These are phyloP conservation scores for Volvox carteri DNA, from an alignment of 163 green algal genomes.

Conservation along the genomic window DNA sequence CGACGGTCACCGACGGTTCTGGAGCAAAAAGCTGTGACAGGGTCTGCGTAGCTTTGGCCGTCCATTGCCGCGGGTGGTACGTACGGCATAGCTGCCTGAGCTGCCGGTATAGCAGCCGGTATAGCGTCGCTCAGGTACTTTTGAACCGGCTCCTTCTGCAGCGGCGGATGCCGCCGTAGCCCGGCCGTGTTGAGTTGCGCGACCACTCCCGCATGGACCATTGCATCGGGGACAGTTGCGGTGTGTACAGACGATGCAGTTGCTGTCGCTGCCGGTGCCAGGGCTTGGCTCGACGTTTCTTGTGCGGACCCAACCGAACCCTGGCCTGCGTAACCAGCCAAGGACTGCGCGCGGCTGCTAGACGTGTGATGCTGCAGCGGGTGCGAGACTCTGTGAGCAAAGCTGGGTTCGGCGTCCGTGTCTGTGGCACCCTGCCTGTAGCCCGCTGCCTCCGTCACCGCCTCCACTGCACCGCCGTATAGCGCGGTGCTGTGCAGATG, in stretches of 20 bases:
- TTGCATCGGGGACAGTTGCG: too few relatives aligned
- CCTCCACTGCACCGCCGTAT: neutral
- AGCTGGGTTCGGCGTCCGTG: neutral
- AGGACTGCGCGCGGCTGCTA: neutral
- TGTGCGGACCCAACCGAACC: too few relatives aligned
- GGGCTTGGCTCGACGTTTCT: too few relatives aligned
- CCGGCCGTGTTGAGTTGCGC: neutral
- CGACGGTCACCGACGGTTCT: neutral
- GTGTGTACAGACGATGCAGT: too few relatives aligned
- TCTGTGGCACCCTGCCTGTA: too few relatives aligned
- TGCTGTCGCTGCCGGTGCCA: too few relatives aligned
- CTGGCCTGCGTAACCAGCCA: neutral
- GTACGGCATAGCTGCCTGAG: neutral
- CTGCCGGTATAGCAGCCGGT: neutral
- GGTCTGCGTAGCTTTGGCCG: neutral
- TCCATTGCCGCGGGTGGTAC: neutral
- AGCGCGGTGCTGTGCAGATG: neutral
- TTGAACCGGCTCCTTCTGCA: neutral
- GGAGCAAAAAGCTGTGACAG: too few relatives aligned
- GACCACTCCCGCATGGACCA: too few relatives aligned
- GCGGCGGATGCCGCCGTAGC: neutral
- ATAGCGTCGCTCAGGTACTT: too few relatives aligned
- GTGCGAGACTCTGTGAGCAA: neutral
- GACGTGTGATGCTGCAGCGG: conserved; percentile 14
- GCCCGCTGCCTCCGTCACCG: too few relatives aligned